Conservation (phyloP, 805 yeast genomes). For the Starmerella etchellsii region DNA sequence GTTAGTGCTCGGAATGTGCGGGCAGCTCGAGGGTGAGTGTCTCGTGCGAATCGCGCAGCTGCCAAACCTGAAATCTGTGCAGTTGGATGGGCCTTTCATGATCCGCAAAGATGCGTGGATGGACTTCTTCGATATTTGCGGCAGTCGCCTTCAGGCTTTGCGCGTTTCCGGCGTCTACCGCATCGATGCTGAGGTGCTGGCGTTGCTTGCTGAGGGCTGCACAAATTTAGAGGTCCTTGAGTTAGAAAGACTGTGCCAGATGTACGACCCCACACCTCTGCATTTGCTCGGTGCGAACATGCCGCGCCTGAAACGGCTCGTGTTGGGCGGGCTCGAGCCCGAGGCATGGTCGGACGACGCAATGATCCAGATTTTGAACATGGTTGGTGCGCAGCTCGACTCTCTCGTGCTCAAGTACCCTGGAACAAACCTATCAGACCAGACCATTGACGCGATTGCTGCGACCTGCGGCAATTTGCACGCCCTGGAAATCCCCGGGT, state of each 20-base stretch:
- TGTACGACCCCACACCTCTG: constrained; percentile 44
- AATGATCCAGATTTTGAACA: constrained; percentile 40
- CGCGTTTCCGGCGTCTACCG: constrained; percentile 74
- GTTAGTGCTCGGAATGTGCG: constrained; percentile 78
- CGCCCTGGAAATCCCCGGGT: constrained; percentile 41
- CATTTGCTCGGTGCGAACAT: constrained; percentile 46
- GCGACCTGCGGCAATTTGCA: constrained; percentile 39
- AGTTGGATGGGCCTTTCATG: constrained; percentile 83
- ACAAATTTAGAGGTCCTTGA: constrained; percentile 42
- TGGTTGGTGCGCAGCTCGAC: constrained; percentile 44
- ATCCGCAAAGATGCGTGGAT: constrained; percentile 70
- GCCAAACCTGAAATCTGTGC: constrained; percentile 38
- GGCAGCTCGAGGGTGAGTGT: constrained; percentile 71
- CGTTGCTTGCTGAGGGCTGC: constrained; percentile 48
- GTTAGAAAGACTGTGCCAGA: constrained; percentile 59
- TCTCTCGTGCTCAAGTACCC: constrained; percentile 62
- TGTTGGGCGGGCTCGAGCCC: constrained; percentile 50
- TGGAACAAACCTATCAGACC: constrained; percentile 34
- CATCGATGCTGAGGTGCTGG: constrained; percentile 53
- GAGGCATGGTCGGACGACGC: constrained; percentile 61
- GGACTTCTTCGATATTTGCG: constrained; percentile 49
- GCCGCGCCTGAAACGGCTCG: constrained; percentile 41
- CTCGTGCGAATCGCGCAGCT: constrained; percentile 51
- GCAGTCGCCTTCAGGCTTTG: constrained; percentile 42
- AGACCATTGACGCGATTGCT: constrained; percentile 39